These are phyloP conservation scores for Fusarium sp. DNA, from an alignment of 2,329 filamentous ascomycete genomes.

Conservation along the genomic window DNA sequence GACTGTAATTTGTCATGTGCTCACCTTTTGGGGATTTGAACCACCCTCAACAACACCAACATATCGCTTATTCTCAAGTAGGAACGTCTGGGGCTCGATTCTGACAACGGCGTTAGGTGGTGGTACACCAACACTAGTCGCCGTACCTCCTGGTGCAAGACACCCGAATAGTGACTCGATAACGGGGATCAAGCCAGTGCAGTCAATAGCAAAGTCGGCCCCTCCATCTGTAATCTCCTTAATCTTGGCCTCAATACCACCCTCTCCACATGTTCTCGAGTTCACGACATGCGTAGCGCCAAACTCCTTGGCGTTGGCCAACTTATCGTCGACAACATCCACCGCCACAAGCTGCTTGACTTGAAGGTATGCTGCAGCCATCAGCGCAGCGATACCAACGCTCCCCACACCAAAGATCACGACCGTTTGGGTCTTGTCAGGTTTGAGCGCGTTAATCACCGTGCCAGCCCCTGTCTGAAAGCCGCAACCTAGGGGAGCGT, in stretches of 20 bases:
- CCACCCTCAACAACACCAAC: background rate
- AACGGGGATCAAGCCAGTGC: slow-evolving; percentile 11
- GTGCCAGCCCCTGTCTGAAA: slow-evolving; percentile 26
- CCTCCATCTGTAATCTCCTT: background rate
- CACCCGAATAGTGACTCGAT: slow-evolving; percentile 17
- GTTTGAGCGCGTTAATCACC: slow-evolving; percentile 16
- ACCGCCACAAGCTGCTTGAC: background rate
- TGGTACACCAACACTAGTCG: slow-evolving; percentile 14
- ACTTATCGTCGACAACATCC: background rate
- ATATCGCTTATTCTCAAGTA: background rate
- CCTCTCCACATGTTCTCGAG: background rate
- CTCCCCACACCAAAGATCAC: slow-evolving; percentile 23
- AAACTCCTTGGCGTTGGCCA: background rate
- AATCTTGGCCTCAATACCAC: background rate
- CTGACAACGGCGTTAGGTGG: background rate
- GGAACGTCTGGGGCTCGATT: background rate
- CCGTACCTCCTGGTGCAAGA: slow-evolving; percentile 15
- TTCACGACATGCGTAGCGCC: background rate
- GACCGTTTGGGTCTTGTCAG: slow-evolving; percentile 3
- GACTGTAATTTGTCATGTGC: background rate
- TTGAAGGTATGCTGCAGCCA: slow-evolving; percentile 11
- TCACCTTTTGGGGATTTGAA: background rate
- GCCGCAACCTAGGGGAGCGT: slow-evolving; percentile 18
- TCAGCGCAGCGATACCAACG: slow-evolving; percentile 18
- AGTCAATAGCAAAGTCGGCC: slow-evolving; percentile 16